Conservation (phyloP, 78 protist species). For the Cavenderia fasciculata region DNA sequence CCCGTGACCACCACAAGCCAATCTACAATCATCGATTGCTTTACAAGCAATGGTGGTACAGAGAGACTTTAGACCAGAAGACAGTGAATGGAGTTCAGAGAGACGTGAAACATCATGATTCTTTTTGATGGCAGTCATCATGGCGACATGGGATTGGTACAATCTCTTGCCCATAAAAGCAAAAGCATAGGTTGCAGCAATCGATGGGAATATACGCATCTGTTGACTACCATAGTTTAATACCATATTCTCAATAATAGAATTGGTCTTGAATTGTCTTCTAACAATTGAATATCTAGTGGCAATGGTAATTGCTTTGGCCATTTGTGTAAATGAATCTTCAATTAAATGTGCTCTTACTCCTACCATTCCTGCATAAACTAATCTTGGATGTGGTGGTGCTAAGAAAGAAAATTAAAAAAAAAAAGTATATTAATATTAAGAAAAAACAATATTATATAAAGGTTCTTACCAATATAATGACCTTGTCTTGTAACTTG, state of each 20-base stretch:
- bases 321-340: constrained; percentile 15
- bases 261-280: constrained; percentile 38
- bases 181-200: constrained; percentile 49
- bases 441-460: no score
- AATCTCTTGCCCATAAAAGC: constrained; percentile 26
- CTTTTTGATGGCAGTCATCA: constrained; percentile 4
- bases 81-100: constrained; percentile 84
- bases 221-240: constrained; percentile 55
- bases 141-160: background rate
- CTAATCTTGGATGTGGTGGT: constrained; percentile 73
- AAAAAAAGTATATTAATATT: no score
- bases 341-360: constrained; percentile 56
- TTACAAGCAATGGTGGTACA: constrained; percentile 39
- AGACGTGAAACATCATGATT: constrained; percentile 29
- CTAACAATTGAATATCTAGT: constrained; percentile 79
- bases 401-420: no score
- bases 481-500: constrained; percentile 15
- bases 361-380: constrained; percentile 78
- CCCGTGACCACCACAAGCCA: constrained; percentile 92
- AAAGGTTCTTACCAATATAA: no score
- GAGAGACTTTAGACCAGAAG: constrained; percentile 87
- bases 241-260: constrained; percentile 15
- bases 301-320: constrained; percentile 79
- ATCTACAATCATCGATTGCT: constrained; percentile 80
- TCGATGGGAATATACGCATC: constrained; percentile 38